Conservation (phyloP, 2,329 filamentous ascomycete species). For the Diplocarpon rosae region DNA sequence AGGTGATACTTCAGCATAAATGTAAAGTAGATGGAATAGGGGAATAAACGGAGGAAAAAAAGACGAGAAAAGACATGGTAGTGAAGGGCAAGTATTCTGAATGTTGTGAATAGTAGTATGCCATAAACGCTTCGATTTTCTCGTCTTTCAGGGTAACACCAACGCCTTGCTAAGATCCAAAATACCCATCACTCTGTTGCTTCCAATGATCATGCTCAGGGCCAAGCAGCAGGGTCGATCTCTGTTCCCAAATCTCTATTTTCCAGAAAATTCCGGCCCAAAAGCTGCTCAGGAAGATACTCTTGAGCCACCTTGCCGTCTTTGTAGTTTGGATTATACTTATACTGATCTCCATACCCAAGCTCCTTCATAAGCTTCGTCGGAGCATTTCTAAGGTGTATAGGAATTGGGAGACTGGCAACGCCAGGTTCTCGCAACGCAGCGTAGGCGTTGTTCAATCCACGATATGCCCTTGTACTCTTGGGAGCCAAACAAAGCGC, state of each 20-base stretch:
- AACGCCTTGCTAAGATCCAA: slow-evolving; percentile 11
- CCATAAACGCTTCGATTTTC: slow-evolving; percentile 3
- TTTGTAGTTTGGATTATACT: slow-evolving; percentile 87
- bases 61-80: background rate
- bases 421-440: slow-evolving; percentile 75
- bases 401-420: slow-evolving; percentile 68
- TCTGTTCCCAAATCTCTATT: slow-evolving; percentile 68
- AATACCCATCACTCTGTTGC: background rate
- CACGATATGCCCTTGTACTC: slow-evolving; percentile 77
- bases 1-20: slow-evolving; percentile 16
- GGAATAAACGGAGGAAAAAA: background rate
- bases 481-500: slow-evolving; percentile 75
- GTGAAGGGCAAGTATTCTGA: background rate
- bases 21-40: background rate
- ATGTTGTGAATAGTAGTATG: slow-evolving; percentile 4
- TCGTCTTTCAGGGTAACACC: slow-evolving; percentile 6
- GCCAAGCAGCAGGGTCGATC: slow-evolving; percentile 47
- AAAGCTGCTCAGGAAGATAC: slow-evolving; percentile 72
- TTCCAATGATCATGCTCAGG: slow-evolving; percentile 5
- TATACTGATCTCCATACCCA: slow-evolving; percentile 84
- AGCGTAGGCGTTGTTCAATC: slow-evolving; percentile 66
- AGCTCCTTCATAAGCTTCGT: slow-evolving; percentile 88
- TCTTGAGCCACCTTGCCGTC: slow-evolving; percentile 76
- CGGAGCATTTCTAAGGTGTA: slow-evolving; percentile 85
- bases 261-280: slow-evolving; percentile 65